Evolutionary conservation across 139 green algal genomes (phyloP), one percentile per base, ranked within the genome.

Genomic region (Chlamydomonas sp.): DNA sequence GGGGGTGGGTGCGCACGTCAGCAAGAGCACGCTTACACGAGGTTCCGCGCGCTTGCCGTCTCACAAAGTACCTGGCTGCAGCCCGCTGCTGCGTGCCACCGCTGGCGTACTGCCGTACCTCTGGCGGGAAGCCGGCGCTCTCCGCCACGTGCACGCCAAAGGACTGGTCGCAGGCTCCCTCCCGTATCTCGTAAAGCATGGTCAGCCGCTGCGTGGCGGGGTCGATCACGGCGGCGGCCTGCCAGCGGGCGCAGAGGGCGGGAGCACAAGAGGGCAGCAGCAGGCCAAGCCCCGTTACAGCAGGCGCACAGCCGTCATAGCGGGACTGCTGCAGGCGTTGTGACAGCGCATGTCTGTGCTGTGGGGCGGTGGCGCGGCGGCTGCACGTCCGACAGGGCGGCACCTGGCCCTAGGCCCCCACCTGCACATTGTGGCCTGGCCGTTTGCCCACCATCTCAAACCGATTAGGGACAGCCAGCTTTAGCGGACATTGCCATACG

Each of bases 131-230:
- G 69, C 93, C 90, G 6, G 97, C 96, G 90, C 95, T 97, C 91
- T 98, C 96, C 7, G 97, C 97, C 5, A 99, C 96, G 73, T 98
- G 94, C 66, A 99, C 98, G 60, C 97, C 98, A 84, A 99, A 99
- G 8, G 95, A 98, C 91, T 98, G 93, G 87, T 99, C 97, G 90
- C 95, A 99, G 4, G 96, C 91, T 14, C 98, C 97, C 9, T 95
- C 79, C 15, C 89, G 71, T 10, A 98, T 96, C 80, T 96, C 90
- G 93, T 99, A 99, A 61, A 99, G 93, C 97, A 99, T 99, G 31
- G 97, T 98, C 4, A 99, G 94, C 63, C 86, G 72, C 83, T 90
- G 84, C 64, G 91, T 94, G 86, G 80, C 60, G n/a, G 87, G 86
- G 74, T 90, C 90, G 31, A 91, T 79, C 61, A 86, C 74, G 1